phyloP scores from a whole-genome alignment of 2,329 filamentous ascomycete species.

The Pseudogymnoascus sp. region DNA sequence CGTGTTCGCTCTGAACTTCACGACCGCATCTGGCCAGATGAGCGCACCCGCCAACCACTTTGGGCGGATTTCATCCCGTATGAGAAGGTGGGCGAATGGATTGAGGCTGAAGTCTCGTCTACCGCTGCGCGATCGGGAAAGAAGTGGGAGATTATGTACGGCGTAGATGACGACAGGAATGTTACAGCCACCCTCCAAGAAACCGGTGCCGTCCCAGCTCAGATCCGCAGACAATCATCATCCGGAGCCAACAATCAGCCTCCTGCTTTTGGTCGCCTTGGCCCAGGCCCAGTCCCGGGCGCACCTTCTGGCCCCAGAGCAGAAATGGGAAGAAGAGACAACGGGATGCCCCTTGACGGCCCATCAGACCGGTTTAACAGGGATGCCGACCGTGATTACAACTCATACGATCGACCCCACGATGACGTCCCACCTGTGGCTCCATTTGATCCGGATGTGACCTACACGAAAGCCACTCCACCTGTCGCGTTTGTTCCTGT shows the following conservation, averaged over 20 bases:
- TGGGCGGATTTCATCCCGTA: slow-evolving; percentile 87
- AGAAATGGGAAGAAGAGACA: slow-evolving; percentile 18
- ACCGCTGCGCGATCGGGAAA: slow-evolving; percentile 33
- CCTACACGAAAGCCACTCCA: slow-evolving; percentile 35
- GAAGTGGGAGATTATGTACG: slow-evolving; percentile 71
- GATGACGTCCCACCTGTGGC: neutral
- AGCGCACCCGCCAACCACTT: slow-evolving; percentile 73
- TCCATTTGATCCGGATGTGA: neutral
- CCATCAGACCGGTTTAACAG: neutral
- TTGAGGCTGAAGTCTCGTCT: slow-evolving; percentile 55
- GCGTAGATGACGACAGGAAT: slow-evolving; percentile 45
- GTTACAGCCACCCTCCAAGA: slow-evolving; percentile 52
- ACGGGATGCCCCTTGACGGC: neutral
- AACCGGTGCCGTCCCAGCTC: slow-evolving; percentile 24
- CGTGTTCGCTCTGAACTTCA: slow-evolving; percentile 72
- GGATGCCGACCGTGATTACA: neutral
- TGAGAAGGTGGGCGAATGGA: slow-evolving; percentile 66
- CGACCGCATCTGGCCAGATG: slow-evolving; percentile 75
- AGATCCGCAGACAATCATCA: slow-evolving; percentile 7
- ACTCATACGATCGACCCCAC: neutral
- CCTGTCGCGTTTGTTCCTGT: slow-evolving; percentile 46
- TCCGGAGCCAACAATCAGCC: neutral
- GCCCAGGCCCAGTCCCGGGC: slow-evolving; percentile 14
- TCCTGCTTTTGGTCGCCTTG: neutral
- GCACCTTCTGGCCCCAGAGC: slow-evolving; percentile 28